phyloP scores from a whole-genome alignment of 768 basidiomycete genomes.

The Mycena rosella region DNA sequence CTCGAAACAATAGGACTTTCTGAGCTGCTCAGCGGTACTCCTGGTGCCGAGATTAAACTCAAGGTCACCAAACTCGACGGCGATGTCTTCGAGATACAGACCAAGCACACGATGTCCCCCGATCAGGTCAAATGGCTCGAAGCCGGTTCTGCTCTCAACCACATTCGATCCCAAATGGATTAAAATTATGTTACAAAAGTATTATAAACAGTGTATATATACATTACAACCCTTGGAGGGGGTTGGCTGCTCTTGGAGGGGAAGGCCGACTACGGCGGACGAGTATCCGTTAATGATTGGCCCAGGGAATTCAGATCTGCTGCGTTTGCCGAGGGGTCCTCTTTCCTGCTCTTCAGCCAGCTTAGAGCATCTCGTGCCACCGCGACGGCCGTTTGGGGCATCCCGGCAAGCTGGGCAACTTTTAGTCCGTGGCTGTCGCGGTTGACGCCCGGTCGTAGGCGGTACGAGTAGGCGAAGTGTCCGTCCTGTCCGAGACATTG shows the following conservation, averaged over 20 bases:
- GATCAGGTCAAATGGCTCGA: conserved; percentile 94
- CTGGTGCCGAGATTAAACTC: conserved; percentile 63
- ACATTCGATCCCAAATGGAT: conserved; percentile 75
- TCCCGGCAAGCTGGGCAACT: conserved; percentile 89
- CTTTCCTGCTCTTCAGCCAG: conserved; percentile 47
- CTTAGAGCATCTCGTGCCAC: conserved; percentile 70
- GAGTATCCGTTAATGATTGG: conserved; percentile 37
- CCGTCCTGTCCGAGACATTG: conserved; percentile 66
- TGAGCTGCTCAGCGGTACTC: conserved; percentile 67
- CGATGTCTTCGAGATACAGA: conserved; percentile 72
- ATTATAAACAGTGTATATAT: conserved; percentile 23
- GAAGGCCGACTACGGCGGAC: background rate
- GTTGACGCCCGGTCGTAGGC: conserved; percentile 86
- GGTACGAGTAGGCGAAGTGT: conserved; percentile 88
- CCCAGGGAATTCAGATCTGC: conserved; percentile 50
- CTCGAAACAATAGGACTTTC: conserved; percentile 89
- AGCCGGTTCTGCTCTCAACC: conserved; percentile 91
- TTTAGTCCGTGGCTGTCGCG: conserved; percentile 92
- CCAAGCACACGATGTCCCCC: conserved; percentile 89
- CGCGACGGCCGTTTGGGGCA: conserved; percentile 73
- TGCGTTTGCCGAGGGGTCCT: conserved; percentile 34
- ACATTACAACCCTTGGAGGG: background rate
- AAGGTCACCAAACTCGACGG: conserved; percentile 78
- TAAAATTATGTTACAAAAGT: conserved; percentile 30
- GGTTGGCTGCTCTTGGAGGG: background rate